A percentile compares a stretch with the other conserved stretches of the same genome.
Conservation (phyloP, 1,284 basidiomycete species). For the Apiotrichum veenhuisii region DNA sequence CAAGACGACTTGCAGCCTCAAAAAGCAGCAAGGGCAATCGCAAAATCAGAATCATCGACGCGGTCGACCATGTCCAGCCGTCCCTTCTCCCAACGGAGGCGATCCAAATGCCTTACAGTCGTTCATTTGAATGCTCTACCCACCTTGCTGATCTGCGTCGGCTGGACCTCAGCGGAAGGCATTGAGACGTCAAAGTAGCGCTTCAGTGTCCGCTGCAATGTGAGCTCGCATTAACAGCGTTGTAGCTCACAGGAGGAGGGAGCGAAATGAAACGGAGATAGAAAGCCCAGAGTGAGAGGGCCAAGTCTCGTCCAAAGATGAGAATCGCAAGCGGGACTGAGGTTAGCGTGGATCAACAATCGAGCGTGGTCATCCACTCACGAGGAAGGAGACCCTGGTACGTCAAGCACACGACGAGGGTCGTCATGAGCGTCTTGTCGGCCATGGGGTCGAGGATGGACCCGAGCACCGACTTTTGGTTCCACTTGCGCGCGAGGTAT, state of each 20-base stretch:
- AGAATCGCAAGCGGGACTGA: slow-evolving; percentile 77
- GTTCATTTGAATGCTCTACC: slow-evolving; percentile 14
- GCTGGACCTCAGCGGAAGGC: slow-evolving; percentile 87
- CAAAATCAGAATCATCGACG: no score
- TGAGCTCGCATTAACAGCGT: slow-evolving; percentile 7
- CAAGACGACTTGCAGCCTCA: no score
- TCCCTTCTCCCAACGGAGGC: no score
- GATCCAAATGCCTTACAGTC: no score
- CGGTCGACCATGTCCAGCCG: no score
- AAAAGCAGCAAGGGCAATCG: no score
- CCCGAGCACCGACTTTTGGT: slow-evolving; percentile 82
- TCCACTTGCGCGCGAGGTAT: slow-evolving; percentile 77
- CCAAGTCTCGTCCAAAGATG: slow-evolving; percentile 84
- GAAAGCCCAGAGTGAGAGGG: slow-evolving; percentile 84
- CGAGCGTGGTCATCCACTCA: slow-evolving; percentile 42
- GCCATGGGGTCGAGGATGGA: slow-evolving; percentile 95
- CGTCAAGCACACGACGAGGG: slow-evolving; percentile 79
- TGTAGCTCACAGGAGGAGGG: slow-evolving; percentile 66
- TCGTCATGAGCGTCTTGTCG: slow-evolving; percentile 95
- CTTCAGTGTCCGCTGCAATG: slow-evolving; percentile 72
- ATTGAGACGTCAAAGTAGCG: slow-evolving; percentile 95
- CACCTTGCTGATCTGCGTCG: slow-evolving; percentile 86
- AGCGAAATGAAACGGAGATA: slow-evolving; percentile 89
- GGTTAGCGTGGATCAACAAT: slow-evolving; percentile 3
- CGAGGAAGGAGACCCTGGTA: slow-evolving; percentile 81